Evolutionary conservation across 257 asterid genomes (phyloP), one percentile per base, ranked within the genome.

Genomic region (Capsicum pubescens): DNA sequence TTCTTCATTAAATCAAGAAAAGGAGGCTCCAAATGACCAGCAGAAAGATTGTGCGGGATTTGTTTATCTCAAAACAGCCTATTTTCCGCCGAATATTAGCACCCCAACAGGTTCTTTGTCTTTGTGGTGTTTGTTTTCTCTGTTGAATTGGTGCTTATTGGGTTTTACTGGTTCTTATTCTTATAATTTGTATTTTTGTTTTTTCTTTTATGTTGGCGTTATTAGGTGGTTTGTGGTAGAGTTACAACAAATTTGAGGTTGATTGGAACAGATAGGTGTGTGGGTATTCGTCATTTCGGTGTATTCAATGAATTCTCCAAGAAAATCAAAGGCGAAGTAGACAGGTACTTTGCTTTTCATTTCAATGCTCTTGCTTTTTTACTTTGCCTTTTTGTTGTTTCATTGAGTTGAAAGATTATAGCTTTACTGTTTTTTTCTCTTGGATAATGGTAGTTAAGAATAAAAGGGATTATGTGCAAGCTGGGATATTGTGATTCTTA

Each of bases 231-330:
- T 66, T 87, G 80, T 46, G 74, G 82, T 46, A 76, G 90, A 84
- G 84, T 84, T 85, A 11, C 84, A 66, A 32, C 86, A 58, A 85
- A 88, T 84, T 80, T 84, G 35, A 85, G 87, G 64, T 81, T 84
- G 74, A 26, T 87, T 50, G 85, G 83, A 54, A 88, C 89, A 8
- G 85, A 84, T 88, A 90, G 88, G 63, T 74, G 86, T 84, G 76
- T 83, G 72, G 84, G 84, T 68, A 87, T 90, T 79, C 97, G 98
- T 57, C 90, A 93, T 59, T 93, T 92, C 88, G 86, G 98, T 74
- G 92, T 92, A 52, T 85, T 95, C 58, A 91, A 90, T 84, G 97
- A 95, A 72, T 89, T 95, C 87, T 93, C 98, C 57, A 85, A 91
- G 84, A 92, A 92, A 85, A 60, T 95, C 80, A 95, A 91, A 88